Base-by-base conservation (phyloP, 2,329 filamentous ascomycete genomes). In the Alternaria conjuncta region DNA sequence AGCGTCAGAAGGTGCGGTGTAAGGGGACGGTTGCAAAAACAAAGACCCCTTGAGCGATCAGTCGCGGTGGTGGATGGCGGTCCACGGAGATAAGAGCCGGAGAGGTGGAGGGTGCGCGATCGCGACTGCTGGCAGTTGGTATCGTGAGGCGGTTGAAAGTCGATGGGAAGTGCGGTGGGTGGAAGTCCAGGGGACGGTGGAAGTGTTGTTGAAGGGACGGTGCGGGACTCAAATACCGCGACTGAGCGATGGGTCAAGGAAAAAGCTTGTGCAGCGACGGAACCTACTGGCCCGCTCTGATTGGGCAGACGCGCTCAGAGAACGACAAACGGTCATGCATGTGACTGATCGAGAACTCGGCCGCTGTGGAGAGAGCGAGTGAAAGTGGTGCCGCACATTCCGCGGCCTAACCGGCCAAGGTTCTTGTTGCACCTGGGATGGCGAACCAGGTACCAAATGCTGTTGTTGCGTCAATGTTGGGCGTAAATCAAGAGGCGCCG, bases 1-100 rank as follows among this genome's bases (percentile, higher is more conserved):
- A 70, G 77, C 80, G 81, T 73, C 79, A 71, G 70, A 58, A 57
- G 61, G 66, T 55, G 66, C 49, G 32, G 46, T 65, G 56, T 54
- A 62, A 49, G 64, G 63, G 68, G 55, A 62, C 56, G 55, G 64
- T 60, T 71, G 66, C 60, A 58, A 74, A 65, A 70, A 69, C 62
- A 70, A 68, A 50, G 56, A 63, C 41, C 57, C 60, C 60, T 58
- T 54, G 46, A 59, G 67, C 57, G 67, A 67, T 72, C 77, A 75
- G 75, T 75, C 61, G 70, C 74, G 65, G 64, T 57, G 28, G 70
- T 68, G 66, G 67, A 61, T 62, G 67, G 64, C 64, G 45, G 64
- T 55, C 49, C 55, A 70, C 60, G 61, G 57, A 18, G 23, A 64
- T 58, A 61, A 70, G 64, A 67, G 71, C 57, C 57, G 67, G 56